A percentile compares a stretch with the other conserved stretches of the same genome.
Conservation (phyloP, 805 yeast species). For the Spathaspora arborariae region DNA sequence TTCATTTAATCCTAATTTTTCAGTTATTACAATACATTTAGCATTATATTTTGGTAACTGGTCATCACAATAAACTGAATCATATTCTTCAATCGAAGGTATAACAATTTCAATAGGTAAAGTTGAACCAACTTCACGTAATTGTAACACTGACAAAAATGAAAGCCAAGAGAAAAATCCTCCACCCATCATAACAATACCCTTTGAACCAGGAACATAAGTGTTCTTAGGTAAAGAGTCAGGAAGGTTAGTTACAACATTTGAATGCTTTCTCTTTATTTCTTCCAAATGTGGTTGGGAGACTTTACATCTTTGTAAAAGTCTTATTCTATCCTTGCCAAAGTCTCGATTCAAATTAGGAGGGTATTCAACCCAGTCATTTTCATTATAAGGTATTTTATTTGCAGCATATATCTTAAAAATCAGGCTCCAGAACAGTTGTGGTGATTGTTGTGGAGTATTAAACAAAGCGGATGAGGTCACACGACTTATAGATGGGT, state of each 20-base stretch:
- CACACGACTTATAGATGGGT: neutral
- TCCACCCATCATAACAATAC: slow-evolving; percentile 52
- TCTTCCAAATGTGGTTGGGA: slow-evolving; percentile 15
- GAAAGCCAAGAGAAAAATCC: slow-evolving; percentile 49
- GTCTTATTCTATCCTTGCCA: neutral
- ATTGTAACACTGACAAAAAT: slow-evolving; percentile 43
- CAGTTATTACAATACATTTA: slow-evolving; percentile 41
- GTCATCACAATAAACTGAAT: slow-evolving; percentile 38
- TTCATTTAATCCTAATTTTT: slow-evolving; percentile 13
- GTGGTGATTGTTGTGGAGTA: neutral
- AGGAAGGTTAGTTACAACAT: slow-evolving; percentile 7
- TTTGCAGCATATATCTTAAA: neutral
- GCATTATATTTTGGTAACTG: slow-evolving; percentile 43
- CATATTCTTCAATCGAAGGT: slow-evolving; percentile 39
- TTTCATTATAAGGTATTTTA: neutral
- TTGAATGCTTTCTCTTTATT: slow-evolving; percentile 3
- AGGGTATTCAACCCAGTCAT: neutral
- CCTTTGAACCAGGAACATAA: slow-evolving; percentile 24
- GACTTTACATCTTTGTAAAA: neutral
- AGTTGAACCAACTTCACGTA: slow-evolving; percentile 38
- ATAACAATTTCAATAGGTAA: slow-evolving; percentile 50
- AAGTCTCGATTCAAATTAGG: neutral
- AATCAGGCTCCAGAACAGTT: slow-evolving; percentile 1
- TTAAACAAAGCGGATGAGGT: neutral
- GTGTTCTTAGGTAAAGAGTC: slow-evolving; percentile 30